These are phyloP conservation scores for Aspergillus sp. DNA, from an alignment of 2,329 filamentous ascomycete genomes.

Conservation along the genomic window DNA sequence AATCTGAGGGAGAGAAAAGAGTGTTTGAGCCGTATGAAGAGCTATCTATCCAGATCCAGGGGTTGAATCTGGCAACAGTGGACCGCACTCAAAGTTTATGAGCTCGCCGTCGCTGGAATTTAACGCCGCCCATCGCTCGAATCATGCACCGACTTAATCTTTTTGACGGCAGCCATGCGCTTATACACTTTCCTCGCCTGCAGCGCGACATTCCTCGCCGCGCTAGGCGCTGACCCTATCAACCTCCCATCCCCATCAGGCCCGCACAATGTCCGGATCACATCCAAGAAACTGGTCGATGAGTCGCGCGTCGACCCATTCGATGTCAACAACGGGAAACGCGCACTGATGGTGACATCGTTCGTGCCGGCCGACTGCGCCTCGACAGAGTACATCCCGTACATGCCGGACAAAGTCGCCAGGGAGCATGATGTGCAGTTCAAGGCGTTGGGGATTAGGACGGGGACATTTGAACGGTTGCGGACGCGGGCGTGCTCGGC, in stretches of 20 bases:
- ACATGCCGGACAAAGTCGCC: not conserved
- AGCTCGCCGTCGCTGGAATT: too few relatives aligned
- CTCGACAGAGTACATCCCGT: not conserved
- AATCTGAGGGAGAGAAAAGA: too few relatives aligned
- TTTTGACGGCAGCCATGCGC: too few relatives aligned
- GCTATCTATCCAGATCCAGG: too few relatives aligned
- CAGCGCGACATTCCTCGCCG: too few relatives aligned
- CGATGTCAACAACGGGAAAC: not conserved
- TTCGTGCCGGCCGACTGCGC: not conserved
- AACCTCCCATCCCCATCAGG: not conserved
- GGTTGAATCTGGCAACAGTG: too few relatives aligned
- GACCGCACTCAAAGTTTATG: too few relatives aligned
- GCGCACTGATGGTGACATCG: not conserved
- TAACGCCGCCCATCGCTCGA: too few relatives aligned
- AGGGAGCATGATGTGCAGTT: not conserved
- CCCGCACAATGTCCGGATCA: not conserved
- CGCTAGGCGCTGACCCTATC: too few relatives aligned
- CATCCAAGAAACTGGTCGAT: not conserved
- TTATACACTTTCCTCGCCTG: too few relatives aligned
- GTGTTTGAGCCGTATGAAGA: too few relatives aligned
- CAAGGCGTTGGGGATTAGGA: not conserved
- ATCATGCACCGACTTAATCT: too few relatives aligned
- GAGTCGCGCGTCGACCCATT: not conserved
- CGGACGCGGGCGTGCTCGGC: not conserved
- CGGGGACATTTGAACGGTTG: not conserved